Conservation (phyloP, 1,284 basidiomycete genomes). For the Chalciporus sp. region DNA sequence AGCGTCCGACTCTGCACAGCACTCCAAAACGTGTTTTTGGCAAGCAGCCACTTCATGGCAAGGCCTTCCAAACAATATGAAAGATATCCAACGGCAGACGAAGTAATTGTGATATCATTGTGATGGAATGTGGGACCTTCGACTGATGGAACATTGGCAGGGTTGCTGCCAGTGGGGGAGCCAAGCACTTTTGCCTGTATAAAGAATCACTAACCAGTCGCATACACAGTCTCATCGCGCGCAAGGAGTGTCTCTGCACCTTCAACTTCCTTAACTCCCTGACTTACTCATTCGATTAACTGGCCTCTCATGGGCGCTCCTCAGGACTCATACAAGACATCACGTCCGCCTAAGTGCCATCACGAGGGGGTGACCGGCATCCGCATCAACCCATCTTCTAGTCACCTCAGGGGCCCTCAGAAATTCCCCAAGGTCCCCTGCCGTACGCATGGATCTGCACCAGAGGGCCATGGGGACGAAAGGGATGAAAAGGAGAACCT, state of each 20-base stretch:
- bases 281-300: background rate
- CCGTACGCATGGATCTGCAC: background rate
- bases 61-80: too few species aligned
- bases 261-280: background rate
- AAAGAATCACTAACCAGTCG: too few species aligned
- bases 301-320: background rate
- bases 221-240: background rate
- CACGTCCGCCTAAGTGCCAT: background rate
- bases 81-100: too few species aligned
- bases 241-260: background rate
- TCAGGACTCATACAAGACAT: background rate
- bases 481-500: background rate
- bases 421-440: background rate
- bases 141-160: too few species aligned
- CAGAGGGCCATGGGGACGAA: background rate
- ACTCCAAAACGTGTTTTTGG: background rate
- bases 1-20: too few species aligned
- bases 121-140: too few species aligned
- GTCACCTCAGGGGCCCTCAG: background rate
- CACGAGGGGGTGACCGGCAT: background rate
- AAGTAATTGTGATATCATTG: too few species aligned
- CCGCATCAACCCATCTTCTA: background rate
- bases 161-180: too few species aligned
- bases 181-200: too few species aligned
- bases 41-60: background rate